phyloP scores from a whole-genome alignment of 306 rosid species.

The Trichosanthes cucumerina region DNA sequence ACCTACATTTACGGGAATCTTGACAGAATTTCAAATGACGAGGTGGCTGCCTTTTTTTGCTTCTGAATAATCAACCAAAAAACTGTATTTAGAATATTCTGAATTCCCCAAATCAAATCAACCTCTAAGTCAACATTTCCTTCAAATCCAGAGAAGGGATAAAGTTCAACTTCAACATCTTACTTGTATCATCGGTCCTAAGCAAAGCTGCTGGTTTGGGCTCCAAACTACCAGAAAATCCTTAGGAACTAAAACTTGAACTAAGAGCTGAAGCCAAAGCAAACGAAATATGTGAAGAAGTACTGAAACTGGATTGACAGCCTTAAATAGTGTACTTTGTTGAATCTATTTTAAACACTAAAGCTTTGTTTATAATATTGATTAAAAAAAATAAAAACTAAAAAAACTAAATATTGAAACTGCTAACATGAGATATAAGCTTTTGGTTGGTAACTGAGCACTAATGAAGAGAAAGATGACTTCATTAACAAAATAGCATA shows the following conservation, averaged over 20 bases:
- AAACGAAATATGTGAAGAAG: neutral
- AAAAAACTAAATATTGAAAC: neutral
- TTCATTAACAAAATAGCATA: neutral
- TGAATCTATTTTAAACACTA: neutral
- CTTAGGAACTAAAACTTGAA: neutral
- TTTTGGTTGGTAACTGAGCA: neutral
- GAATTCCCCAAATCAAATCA: neutral
- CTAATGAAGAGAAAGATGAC: neutral
- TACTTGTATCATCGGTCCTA: neutral
- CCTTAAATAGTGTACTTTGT: neutral
- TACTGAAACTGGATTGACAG: neutral
- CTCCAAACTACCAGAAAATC: neutral
- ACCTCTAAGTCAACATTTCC: neutral
- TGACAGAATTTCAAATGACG: neutral
- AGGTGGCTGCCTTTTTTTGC: neutral
- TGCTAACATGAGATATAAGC: neutral
- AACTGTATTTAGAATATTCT: neutral
- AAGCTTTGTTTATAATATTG: neutral
- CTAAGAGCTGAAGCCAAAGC: neutral
- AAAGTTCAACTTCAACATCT: neutral
- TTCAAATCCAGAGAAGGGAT: neutral
- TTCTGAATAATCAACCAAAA: neutral
- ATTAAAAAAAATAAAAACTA: neutral
- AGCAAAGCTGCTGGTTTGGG: neutral
- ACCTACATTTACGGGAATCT: neutral